Conservation (phyloP, 306 rosid genomes). For the Cucurbita argyrosperma region DNA sequence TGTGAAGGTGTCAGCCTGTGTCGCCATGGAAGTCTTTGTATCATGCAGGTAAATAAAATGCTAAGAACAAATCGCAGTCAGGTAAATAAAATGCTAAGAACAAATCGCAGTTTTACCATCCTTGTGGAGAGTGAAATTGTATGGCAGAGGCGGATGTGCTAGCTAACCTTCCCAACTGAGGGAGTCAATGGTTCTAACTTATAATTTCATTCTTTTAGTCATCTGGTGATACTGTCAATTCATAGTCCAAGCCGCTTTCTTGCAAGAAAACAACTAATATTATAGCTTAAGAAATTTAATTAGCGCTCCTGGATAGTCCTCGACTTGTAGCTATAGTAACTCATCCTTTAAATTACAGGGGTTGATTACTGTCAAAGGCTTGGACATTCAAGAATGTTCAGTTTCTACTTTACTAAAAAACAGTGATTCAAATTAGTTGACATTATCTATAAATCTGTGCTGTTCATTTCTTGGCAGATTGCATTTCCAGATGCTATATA, state of each 20-base stretch:
- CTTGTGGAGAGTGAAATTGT: background rate
- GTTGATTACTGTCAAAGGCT: background rate
- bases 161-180: background rate
- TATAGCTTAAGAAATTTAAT: background rate
- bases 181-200: background rate
- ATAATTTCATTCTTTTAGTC: background rate
- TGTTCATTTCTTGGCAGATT: conserved; percentile 40
- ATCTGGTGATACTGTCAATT: background rate
- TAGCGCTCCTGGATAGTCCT: background rate
- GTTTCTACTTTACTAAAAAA: background rate
- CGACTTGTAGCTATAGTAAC: background rate
- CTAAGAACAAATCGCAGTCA: conserved; percentile 14
- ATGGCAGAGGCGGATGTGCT: background rate
- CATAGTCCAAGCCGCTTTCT: background rate
- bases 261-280: background rate
- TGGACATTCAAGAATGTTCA: background rate
- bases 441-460: background rate
- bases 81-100: conserved; percentile 21
- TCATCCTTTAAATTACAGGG: background rate
- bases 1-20: conserved; percentile 90
- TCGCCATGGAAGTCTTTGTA: conserved; percentile 64
- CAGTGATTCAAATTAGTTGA: background rate
- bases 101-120: background rate
- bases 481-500: conserved; percentile 90
- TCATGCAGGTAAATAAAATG: conserved; percentile 56